Evolutionary conservation across 331 rosid genomes (phyloP), one percentile per base, ranked within the genome.

Genomic region (Pyrus hybrid): DNA sequence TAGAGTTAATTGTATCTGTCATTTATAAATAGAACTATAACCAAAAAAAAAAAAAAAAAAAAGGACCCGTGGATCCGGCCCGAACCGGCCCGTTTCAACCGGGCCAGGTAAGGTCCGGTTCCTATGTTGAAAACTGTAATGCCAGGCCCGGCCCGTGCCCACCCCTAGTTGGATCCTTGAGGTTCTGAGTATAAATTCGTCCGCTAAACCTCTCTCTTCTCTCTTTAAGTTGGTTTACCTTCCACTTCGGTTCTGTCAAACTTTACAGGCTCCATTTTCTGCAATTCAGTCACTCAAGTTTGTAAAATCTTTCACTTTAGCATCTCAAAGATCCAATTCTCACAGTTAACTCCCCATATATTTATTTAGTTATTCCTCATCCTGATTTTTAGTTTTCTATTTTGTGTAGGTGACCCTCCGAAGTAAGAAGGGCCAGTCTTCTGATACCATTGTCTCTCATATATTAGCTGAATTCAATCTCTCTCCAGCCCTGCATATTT

Each of bases 381-480:
- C 64, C 28, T 4, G 8, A 23, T 62, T 62, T 61, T 26, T 49
- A 2, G 7, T 25, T 61, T 23, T 62, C 45, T 37, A 37, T 37
- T 37, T 37, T 37, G 45, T 37, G 45, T 37, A 37, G 45, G 45
- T 9, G 89, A 86, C 79, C 61, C 73, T 79, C 87, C 90, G 75
- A 80, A 80, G 87, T 49, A 72, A 26, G 45, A 63, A 57, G 57
- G 30, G 30, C 33, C 45, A 4, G 74, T 21, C 64, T 20, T 72
- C 51, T 23, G 63, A 13, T 43, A 43, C 17, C 8, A 17, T 33
- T 23, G 4, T 79, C 58, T 54, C 63, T 33, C 37, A 18, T 67
- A n/a, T n/a, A n/a, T 73, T 63, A 78, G 80, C 77, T 74, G 33
- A 68, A 83, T 74, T 71, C 70, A 16, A 49, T 77, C 65, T 37